A percentile compares a stretch with the other conserved stretches of the same genome.
Conservation (phyloP, 371 early-diverging fungal species). For the Haplosporangium sp. region DNA sequence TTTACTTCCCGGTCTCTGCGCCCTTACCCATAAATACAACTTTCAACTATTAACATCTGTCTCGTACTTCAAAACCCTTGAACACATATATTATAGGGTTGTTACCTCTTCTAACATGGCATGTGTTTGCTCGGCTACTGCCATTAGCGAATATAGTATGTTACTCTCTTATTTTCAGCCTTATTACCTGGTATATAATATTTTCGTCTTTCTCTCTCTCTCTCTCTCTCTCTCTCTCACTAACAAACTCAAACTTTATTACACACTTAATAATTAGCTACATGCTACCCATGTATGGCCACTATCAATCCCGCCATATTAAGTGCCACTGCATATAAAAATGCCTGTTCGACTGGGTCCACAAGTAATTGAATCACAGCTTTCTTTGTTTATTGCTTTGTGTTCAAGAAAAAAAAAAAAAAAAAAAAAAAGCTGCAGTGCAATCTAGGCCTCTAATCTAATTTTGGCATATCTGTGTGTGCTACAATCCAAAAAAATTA, state of each 20-base stretch:
- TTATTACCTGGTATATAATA: no score
- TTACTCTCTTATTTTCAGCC: not conserved
- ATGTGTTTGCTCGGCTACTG: slow-evolving; percentile 25
- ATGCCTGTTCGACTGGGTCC: slow-evolving; percentile 8
- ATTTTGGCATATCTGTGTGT: not conserved
- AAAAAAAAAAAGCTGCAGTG: no score
- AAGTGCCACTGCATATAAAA: slow-evolving; percentile 10
- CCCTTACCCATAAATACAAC: not conserved
- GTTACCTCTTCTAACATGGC: not conserved
- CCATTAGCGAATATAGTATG: slow-evolving; percentile 28
- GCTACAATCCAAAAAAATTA: not conserved
- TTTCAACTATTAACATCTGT: not conserved
- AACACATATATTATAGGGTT: not conserved
- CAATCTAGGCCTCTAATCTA: no score
- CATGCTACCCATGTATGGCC: slow-evolving; percentile 33
- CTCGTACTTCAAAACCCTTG: not conserved
- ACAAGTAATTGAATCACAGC: slow-evolving; percentile 2
- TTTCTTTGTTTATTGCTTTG: not conserved
- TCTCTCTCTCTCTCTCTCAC: not conserved
- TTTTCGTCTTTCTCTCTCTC: no score
- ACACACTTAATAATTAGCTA: slow-evolving; percentile 7
- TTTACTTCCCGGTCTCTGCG: not conserved
- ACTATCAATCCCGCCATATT: not conserved
- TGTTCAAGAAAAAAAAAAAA: not conserved
- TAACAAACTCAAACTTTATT: not conserved